Conservation (phyloP, 768 basidiomycete genomes). For the Ephemerocybe angulata region DNA sequence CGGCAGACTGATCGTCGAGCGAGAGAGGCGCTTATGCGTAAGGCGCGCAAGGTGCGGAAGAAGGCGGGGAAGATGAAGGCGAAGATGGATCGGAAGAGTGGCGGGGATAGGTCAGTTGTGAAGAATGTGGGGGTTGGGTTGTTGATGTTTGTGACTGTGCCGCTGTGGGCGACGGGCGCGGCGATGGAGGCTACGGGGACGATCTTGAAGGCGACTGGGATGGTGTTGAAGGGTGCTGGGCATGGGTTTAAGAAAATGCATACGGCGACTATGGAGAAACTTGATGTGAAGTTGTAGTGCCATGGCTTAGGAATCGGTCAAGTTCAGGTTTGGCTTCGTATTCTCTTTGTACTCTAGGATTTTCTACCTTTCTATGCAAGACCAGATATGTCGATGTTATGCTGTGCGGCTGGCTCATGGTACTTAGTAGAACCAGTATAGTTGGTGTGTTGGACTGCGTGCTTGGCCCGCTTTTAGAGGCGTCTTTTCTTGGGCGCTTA, state of each 20-base stretch:
- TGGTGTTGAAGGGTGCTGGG: conserved; percentile 5
- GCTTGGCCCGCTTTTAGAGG: too few species aligned
- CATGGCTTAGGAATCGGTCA: too few species aligned
- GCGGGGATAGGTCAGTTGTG: not conserved
- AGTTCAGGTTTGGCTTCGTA: too few species aligned
- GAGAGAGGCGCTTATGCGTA: not conserved
- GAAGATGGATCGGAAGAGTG: not conserved
- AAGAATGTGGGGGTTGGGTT: conserved; percentile 3
- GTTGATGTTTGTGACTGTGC: conserved; percentile 3
- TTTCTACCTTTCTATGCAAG: too few species aligned
- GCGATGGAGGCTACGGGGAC: conserved; percentile 3
- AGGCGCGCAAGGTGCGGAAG: conserved; percentile 1
- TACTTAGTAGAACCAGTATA: too few species aligned
- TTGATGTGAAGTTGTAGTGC: not conserved
- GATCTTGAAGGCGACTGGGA: conserved; percentile 4
- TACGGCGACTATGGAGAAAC: conserved; percentile 4
- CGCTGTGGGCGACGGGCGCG: conserved; percentile 1
- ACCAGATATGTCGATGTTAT: too few species aligned
- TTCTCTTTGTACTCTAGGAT: too few species aligned
- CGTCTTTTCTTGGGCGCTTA: too few species aligned
- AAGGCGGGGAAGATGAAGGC: not conserved
- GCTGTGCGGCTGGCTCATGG: too few species aligned
- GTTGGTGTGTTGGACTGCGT: too few species aligned
- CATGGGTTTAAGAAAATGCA: conserved; percentile 8
- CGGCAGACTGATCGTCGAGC: not conserved